Evolutionary conservation across 805 yeast genomes (phyloP).

Genomic region (Vanderwaltozyma tropicalis): DNA sequence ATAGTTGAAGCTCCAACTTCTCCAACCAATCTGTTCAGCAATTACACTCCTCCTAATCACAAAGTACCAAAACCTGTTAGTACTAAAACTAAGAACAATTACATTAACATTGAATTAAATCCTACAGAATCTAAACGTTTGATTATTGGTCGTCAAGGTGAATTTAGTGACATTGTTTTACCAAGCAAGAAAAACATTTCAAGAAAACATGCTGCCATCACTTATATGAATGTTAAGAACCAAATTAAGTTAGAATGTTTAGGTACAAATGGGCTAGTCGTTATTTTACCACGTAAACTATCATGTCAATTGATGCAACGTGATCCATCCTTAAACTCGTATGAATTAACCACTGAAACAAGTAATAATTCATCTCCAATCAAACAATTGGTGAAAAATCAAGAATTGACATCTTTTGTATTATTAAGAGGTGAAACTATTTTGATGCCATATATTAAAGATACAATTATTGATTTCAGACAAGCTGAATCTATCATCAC

Average conservation of each 20-base stretch:
- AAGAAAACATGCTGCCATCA: conserved; percentile 27
- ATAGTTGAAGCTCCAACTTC: conserved; percentile 2
- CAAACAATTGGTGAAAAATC: conserved; percentile 12
- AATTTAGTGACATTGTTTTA: conserved; percentile 23
- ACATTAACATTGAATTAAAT: background rate
- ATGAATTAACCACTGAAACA: conserved; percentile 13
- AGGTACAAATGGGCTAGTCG: conserved; percentile 73
- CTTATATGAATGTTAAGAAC: conserved; percentile 33
- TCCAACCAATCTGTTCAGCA: background rate
- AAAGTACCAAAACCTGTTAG: background rate
- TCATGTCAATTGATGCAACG: conserved; percentile 25
- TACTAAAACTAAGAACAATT: too few relatives aligned
- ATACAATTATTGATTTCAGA: conserved; percentile 55
- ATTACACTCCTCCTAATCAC: background rate
- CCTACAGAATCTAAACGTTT: conserved; percentile 10
- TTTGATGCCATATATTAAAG: conserved; percentile 50
- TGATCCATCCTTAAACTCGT: conserved; percentile 14
- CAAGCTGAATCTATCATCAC: conserved; percentile 28
- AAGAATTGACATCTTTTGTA: conserved; percentile 22
- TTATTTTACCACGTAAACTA: conserved; percentile 46
- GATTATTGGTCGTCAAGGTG: conserved; percentile 24
- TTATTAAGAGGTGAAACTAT: conserved; percentile 54
- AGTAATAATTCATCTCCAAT: conserved; percentile 1
- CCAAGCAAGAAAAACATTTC: conserved; percentile 27
- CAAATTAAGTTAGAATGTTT: conserved; percentile 51